phyloP scores from a whole-genome alignment of 345 rosid species.

The Orychophragmus violaceus region DNA sequence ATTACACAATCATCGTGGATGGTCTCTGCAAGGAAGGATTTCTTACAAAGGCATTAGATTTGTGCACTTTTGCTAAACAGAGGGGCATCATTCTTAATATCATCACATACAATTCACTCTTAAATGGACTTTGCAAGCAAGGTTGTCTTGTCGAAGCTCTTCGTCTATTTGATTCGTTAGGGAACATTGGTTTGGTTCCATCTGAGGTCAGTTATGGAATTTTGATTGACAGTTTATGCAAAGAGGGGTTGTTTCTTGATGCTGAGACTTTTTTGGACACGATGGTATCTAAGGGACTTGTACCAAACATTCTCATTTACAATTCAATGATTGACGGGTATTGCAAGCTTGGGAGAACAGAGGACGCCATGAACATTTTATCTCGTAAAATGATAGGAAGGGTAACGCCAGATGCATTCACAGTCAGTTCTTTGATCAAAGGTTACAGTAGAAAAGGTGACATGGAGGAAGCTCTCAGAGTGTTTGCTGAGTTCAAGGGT shows the following conservation, averaged over 20 bases:
- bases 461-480: conserved; percentile 67
- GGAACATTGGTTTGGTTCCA: conserved; percentile 49
- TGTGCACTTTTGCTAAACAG: conserved; percentile 51
- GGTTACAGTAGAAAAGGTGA: conserved; percentile 69
- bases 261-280: conserved; percentile 52
- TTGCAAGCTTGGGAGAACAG: conserved; percentile 58
- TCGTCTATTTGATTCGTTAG: conserved; percentile 75
- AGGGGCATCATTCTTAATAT: conserved; percentile 50
- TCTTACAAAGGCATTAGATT: conserved; percentile 48
- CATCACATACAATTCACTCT: conserved; percentile 61
- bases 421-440: conserved; percentile 62
- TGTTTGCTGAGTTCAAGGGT: conserved; percentile 48
- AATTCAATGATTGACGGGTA: conserved; percentile 61
- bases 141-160: conserved; percentile 87
- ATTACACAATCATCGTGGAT: conserved; percentile 51
- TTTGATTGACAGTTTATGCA: conserved; percentile 62
- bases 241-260: conserved; percentile 58
- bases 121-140: conserved; percentile 64
- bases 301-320: conserved; percentile 44
- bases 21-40: conserved; percentile 75
- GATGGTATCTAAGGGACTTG: conserved; percentile 48
- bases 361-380: conserved; percentile 54
- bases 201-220: conserved; percentile 56
- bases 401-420: conserved; percentile 56
- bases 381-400: conserved; percentile 36